Percentiles rank a stretch among this genome's conserved stretches.
Evolutionary conservation across 2,329 filamentous ascomycete genomes (phyloP).

Genomic region (Pseudogymnoascus sp.): DNA sequence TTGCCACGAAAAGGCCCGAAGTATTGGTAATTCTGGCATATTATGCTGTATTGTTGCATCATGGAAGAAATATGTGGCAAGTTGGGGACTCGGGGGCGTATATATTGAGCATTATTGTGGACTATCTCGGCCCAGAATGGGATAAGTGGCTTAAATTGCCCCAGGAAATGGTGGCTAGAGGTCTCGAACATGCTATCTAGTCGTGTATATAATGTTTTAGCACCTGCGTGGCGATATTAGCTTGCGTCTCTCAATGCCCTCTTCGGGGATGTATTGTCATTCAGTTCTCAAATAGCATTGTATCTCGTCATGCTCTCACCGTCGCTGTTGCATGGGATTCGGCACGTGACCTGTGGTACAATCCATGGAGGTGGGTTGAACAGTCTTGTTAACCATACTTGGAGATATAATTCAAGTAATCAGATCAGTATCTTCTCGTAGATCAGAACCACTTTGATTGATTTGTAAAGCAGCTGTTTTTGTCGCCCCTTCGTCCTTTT

Average conservation of each 20-base stretch:
- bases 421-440: not conserved
- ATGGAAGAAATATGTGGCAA: slow-evolving; percentile 24
- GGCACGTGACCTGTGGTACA: not conserved
- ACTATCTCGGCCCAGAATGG: slow-evolving; percentile 9
- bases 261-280: not conserved
- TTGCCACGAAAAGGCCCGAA: slow-evolving; percentile 20
- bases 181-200: not conserved
- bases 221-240: not conserved
- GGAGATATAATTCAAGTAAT: not conserved
- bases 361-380: not conserved
- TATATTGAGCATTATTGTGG: slow-evolving; percentile 3
- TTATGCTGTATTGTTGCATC: slow-evolving; percentile 25
- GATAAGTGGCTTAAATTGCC: slow-evolving; percentile 2
- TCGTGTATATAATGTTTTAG: not conserved
- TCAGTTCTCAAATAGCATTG: not conserved
- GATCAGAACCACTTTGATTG: not conserved
- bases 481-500: not conserved
- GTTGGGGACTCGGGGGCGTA: slow-evolving; percentile 18
- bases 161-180: not conserved
- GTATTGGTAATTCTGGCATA: slow-evolving; percentile 25
- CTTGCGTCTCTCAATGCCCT: not conserved
- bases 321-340: not conserved
- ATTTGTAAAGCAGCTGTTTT: not conserved
- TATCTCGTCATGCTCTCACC: not conserved
- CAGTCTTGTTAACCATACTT: not conserved